Evolutionary conservation across 306 rosid species (phyloP), one percentile per base, ranked within the genome.

Genomic region (Lablab purpureus): DNA sequence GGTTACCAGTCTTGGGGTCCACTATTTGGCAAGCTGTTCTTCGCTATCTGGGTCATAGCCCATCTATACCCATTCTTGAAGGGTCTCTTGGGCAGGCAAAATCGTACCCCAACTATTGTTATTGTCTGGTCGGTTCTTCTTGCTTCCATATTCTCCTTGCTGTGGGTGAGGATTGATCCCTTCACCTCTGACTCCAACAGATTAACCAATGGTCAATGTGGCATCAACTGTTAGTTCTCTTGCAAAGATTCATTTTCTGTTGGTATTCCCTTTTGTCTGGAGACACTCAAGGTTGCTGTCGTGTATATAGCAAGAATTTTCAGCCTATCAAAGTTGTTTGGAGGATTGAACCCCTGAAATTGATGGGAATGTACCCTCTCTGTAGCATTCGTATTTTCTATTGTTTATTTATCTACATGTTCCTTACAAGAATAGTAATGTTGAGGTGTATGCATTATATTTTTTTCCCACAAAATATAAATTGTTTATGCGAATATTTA

Each of bases 1-100:
- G 98, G 98, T 10, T 93, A 93, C 88, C 97, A 93, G 68, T 93
- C 98, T 47, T 93, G 98, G 98, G 98, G 98, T 73, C 98, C 98
- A 10, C 86, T 93, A 7, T 91, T 93, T 15, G 98, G 98, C 2
- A 93, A 89, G 77, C 87, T 91, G 19, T 93, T 93, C 85, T 93
- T 93, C 13, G 97, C 98, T 71, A 75, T 93, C 19, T 93, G 98
- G 98, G 98, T 93, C 75, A 84, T 93, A 79, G 98, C 93, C n/a
- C 98, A 93, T 87, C 59, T 93, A 60, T 93, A 93, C 78, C 98
- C 98, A 47, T 93, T 93, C 93, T 73, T 93, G 90, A 93, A 93
- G 92, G 98, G 98, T 91, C 90, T 93, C 40, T 45, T 93, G 87
- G 98, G 98, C 5, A 90, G 90, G 51, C 92, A 87, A 81, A 93